Base-by-base conservation (phyloP, 1,139 yeast species). In the Saccharomycopsis hybrid region DNA sequence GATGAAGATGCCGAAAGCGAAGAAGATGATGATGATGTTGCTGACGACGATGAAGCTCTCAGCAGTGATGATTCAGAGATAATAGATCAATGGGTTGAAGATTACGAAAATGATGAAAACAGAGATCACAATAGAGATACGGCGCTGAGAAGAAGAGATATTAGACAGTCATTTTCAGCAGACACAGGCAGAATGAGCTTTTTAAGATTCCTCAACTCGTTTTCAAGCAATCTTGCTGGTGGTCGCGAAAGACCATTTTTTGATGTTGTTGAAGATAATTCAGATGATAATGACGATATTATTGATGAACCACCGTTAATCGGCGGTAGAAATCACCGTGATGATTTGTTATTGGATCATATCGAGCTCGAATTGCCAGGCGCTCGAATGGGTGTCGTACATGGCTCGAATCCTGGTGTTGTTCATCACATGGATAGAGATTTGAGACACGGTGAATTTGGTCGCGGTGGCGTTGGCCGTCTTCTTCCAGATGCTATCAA, bases 1-100 rank as follows among this genome's bases (percentile, higher is more conserved):
- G 48, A 39, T 27, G 30, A 11, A 2, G 71, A 65, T 4, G 69
- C 62, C 40, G 67, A 65, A 5, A 67, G 64, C 18, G 71, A 63
- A 2, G 70, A 62, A 18, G 73, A 67, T 11, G 70, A 63, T 32
- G 64, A 59, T 36, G 64, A 65, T 37, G 72, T 65, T 30, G 66
- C 64, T 28, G 69, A 63, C 25, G 54, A 53, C 5, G 55, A 41
- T 31, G 49, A 48, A 41, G 37, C 30, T 48, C 28, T 30, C 25
- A 33, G 29, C 35, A 44, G 53, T 11, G 57, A 55, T 38, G 61
- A 58, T 11, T 51, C 59, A 8, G 60, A 56, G 18, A 55, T 56
- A 24, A 46, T 56, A 33, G 54, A 60, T 35, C 55, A 56, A 3
- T 50, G 47, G 53, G 46, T 44, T 5, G 57, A 56, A 25, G 58